phyloP scores from a whole-genome alignment of 2,329 filamentous ascomycete species.

The Chaetomium globosum region DNA sequence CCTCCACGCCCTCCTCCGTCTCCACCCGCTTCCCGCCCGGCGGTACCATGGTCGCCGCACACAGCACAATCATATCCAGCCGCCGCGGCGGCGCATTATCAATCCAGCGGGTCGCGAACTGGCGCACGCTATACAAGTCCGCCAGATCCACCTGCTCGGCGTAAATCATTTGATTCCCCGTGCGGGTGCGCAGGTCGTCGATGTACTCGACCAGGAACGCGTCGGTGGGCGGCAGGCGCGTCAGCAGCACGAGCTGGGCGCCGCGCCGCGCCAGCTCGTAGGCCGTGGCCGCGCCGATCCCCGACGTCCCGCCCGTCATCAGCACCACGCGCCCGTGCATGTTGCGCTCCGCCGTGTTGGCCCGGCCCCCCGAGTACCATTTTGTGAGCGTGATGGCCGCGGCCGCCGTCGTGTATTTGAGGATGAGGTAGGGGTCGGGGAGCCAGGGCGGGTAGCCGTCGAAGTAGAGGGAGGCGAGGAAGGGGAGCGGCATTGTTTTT shows the following conservation, averaged over 20 bases:
- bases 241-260: conserved; percentile 88
- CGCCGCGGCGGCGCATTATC: conserved; percentile 89
- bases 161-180: conserved; percentile 85
- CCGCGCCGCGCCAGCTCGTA: conserved; percentile 76
- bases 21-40: conserved; percentile 60
- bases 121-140: conserved; percentile 84
- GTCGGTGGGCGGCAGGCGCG: conserved; percentile 77
- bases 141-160: conserved; percentile 91
- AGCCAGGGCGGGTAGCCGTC: conserved; percentile 56
- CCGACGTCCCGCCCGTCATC: conserved; percentile 92
- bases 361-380: conserved; percentile 73
- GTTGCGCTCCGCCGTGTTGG: conserved; percentile 73
- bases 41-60: conserved; percentile 76
- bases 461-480: conserved; percentile 51
- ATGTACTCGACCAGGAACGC: conserved; percentile 91
- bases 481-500: conserved; percentile 55
- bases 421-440: conserved; percentile 48
- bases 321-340: conserved; percentile 95
- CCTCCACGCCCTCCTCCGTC: conserved; percentile 80
- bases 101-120: conserved; percentile 97
- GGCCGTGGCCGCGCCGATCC: conserved; percentile 79
- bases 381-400: conserved; percentile 59
- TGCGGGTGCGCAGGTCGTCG: conserved; percentile 76
- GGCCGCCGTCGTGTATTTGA: conserved; percentile 45
- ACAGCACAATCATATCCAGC: conserved; percentile 88